A percentile compares a stretch with the other conserved stretches of the same genome.
Conservation (phyloP, 345 rosid genomes). For the Eucalyptus sp. region DNA sequence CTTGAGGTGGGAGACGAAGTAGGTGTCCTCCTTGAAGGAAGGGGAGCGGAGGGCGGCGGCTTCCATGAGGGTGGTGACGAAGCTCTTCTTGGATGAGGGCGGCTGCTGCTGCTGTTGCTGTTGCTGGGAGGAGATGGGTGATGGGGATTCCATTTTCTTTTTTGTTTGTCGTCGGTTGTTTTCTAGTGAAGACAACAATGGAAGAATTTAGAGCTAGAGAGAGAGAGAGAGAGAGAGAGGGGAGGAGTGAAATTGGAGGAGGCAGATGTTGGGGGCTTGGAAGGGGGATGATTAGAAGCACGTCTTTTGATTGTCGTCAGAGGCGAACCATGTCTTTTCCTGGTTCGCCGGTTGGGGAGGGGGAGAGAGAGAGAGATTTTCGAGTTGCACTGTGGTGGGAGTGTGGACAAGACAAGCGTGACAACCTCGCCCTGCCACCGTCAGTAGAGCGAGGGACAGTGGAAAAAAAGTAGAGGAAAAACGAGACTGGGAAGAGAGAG, state of each 20-base stretch:
- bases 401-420: neutral
- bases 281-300: neutral
- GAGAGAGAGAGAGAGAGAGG: neutral
- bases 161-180: neutral
- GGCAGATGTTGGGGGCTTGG: neutral
- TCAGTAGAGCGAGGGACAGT: neutral
- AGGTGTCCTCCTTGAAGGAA: conserved; percentile 79
- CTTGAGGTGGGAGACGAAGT: conserved; percentile 63
- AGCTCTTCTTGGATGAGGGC: conserved; percentile 35
- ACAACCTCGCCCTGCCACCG: neutral
- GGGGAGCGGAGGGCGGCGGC: conserved; percentile 54
- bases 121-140: conserved; percentile 24
- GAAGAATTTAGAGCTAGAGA: neutral
- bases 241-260: neutral
- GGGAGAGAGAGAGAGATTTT: neutral
- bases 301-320: neutral
- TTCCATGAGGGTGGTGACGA: conserved; percentile 67
- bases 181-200: neutral
- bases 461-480: neutral
- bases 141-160: conserved; percentile 5
- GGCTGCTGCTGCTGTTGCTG: neutral
- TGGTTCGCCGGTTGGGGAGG: neutral
- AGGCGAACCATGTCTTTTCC: neutral
- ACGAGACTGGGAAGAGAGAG: neutral
- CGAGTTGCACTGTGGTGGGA: neutral